Percentiles rank a stretch among this genome's conserved stretches.
Evolutionary conservation across 2,329 filamentous ascomycete species (phyloP).

Genomic region (Malbranchea zuffiana): DNA sequence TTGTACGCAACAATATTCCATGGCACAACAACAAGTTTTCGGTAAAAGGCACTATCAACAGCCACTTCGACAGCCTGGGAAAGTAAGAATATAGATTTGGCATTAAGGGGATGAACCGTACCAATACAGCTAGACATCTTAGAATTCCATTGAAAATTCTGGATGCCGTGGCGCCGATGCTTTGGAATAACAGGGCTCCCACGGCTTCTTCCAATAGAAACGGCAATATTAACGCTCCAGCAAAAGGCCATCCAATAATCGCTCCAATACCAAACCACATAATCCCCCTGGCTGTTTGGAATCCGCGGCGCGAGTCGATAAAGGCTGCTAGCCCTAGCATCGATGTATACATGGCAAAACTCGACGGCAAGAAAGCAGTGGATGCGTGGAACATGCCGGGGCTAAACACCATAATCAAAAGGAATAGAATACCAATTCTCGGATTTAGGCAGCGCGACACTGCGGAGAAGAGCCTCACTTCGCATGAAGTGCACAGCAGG

Average conservation of each 20-base stretch:
- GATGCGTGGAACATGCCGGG: constrained; percentile 92
- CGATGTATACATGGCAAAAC: constrained; percentile 89
- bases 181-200: constrained; percentile 42
- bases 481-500: constrained; percentile 64
- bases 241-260: constrained; percentile 89
- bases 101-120: constrained; percentile 34
- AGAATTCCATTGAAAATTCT: constrained; percentile 58
- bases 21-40: constrained; percentile 62
- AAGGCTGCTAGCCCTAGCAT: constrained; percentile 82
- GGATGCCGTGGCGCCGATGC: constrained; percentile 48
- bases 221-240: constrained; percentile 67
- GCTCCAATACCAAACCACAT: constrained; percentile 83
- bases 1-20: constrained; percentile 97
- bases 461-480: constrained; percentile 69
- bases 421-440: constrained; percentile 73
- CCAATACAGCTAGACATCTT: constrained; percentile 56
- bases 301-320: constrained; percentile 73
- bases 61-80: constrained; percentile 42
- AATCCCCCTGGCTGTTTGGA: constrained; percentile 72
- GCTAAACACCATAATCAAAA: constrained; percentile 64
- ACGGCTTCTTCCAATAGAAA: constrained; percentile 70
- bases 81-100: constrained; percentile 19
- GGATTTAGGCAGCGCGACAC: constrained; percentile 68
- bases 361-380: constrained; percentile 77
- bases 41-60: constrained; percentile 78